Percentiles rank a stretch among this genome's conserved stretches.
Evolutionary conservation across 108 stramenopile genomes (phyloP).

Genomic region (Nitzschia palea): DNA sequence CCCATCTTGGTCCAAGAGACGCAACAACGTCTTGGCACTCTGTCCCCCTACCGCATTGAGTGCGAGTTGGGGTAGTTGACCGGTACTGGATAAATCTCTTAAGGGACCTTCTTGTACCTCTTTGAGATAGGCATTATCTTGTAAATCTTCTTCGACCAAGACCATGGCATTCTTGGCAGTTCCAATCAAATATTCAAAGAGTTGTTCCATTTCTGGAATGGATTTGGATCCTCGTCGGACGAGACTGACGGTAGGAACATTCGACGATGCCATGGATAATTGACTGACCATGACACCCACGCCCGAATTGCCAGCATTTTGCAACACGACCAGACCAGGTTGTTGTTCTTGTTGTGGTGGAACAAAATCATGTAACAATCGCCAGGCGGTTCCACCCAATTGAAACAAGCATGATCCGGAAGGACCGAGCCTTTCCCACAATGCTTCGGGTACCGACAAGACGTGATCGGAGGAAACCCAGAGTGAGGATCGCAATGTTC

Average conservation of each 20-base stretch:
- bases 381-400: constrained; percentile 50
- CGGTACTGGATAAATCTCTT: constrained; percentile 16
- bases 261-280: constrained; percentile 18
- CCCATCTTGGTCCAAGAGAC: constrained; percentile 28
- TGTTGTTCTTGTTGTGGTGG: constrained; percentile 7
- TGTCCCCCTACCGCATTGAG: constrained; percentile 56
- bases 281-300: constrained; percentile 54
- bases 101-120: constrained; percentile 16
- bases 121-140: constrained; percentile 6
- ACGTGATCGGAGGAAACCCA: constrained; percentile 20
- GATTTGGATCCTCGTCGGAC: constrained; percentile 36
- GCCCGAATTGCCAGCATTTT: constrained; percentile 60
- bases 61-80: constrained; percentile 34
- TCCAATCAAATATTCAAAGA: constrained; percentile 22
- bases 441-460: constrained; percentile 13
- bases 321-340: constrained; percentile 35
- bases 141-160: constrained; percentile 40
- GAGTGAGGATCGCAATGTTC: constrained; percentile 45
- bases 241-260: constrained; percentile 32
- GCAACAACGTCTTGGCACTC: constrained; percentile 25
- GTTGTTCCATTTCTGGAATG: constrained; percentile 19
- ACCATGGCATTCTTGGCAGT: constrained; percentile 27
- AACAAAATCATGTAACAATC: constrained; percentile 39
- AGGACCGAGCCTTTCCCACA: constrained; percentile 17
- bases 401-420: constrained; percentile 36